Evolutionary conservation across 306 rosid species (phyloP), one percentile per base, ranked within the genome.

Genomic region (Prunus mume): DNA sequence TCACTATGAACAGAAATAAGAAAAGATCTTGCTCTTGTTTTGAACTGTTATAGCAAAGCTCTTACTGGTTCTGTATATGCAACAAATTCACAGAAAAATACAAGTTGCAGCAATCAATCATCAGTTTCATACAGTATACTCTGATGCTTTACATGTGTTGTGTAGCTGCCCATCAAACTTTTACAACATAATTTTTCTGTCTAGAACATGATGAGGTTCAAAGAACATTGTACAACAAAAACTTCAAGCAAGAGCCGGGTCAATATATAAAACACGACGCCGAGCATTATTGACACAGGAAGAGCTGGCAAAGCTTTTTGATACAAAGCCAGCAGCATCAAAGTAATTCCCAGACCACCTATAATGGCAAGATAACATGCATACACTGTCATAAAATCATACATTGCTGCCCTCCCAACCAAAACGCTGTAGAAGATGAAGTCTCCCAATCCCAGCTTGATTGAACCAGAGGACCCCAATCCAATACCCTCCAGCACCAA

Each of bases 381-480:
- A 82, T 95, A 95, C 75, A 92, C 97, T 0, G 97, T 92, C 98
- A 89, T 92, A 74, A 78, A 92, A 85, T 95, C 98, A 75, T 95
- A 95, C 98, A 95, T 92, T 2, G 97, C 97, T 3, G 98, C 98
- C 79, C 98, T 88, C 65, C 97, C 98, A 65, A 95, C 98, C 90
- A 95, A 82, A 72, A 95, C 93, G 73, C 97, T 92, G 62, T 95
- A 95, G 92, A 95, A 95, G 79, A 95, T 92, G 80, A 95, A 92
- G 82, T 95, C 98, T 12, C 98, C 98, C 7, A 92, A 83, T 80
- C 98, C 98, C 65, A 95, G 83, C 87, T 95, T 95, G 88, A 92
- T 95, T 41, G 97, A 96, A 60, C 98, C 97, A 20, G 98, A 83
- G 17, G 97, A 89, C 28, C 88, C 97, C 87, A 95, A 74, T 46